Evolutionary conservation across 2,329 filamentous ascomycete species (phyloP).

Genomic region (Cercospora beticola): DNA sequence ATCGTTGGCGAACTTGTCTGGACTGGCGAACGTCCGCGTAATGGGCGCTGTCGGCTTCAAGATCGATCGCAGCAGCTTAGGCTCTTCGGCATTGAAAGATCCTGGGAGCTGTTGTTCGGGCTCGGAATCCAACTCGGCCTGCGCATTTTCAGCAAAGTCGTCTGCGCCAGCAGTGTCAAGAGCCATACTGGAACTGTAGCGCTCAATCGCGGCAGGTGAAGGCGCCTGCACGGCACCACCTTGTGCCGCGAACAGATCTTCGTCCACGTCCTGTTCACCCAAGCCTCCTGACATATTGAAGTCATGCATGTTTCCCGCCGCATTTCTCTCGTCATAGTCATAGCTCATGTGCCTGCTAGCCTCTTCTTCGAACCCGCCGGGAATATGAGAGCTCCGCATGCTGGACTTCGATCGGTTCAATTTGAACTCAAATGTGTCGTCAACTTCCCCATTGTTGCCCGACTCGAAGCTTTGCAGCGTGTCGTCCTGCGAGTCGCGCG

Average conservation of each 20-base stretch:
- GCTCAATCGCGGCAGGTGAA: constrained; percentile 31
- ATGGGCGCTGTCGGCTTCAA: constrained; percentile 45
- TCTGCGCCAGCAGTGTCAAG: constrained; percentile 44
- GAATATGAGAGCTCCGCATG: constrained; percentile 49
- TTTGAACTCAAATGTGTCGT: constrained; percentile 59
- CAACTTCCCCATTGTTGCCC: constrained; percentile 30
- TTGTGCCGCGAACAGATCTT: constrained; percentile 28
- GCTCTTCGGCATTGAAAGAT: constrained; percentile 71
- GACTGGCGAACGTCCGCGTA: constrained; percentile 47
- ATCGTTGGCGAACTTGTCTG: constrained; percentile 60
- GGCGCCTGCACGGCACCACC: constrained; percentile 36
- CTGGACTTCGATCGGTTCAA: constrained; percentile 45
- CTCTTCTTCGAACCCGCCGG: constrained; percentile 73
- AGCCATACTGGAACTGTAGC: constrained; percentile 34
- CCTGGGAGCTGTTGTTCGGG: constrained; percentile 73
- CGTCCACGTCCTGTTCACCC: constrained; percentile 23
- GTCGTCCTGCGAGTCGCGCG: constrained; percentile 24
- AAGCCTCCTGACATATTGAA: constrained; percentile 36
- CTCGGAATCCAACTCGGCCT: constrained; percentile 50
- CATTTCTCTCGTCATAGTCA: constrained; percentile 53
- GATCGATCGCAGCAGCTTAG: constrained; percentile 56
- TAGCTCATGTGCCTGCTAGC: constrained; percentile 36
- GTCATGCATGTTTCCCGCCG: constrained; percentile 44
- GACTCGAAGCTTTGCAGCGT: constrained; percentile 34
- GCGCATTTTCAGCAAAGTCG: constrained; percentile 59